A percentile compares a stretch with the other conserved stretches of the same genome.
Conservation (phyloP, 2,329 filamentous ascomycete genomes). For the Hysterium pulicare region DNA sequence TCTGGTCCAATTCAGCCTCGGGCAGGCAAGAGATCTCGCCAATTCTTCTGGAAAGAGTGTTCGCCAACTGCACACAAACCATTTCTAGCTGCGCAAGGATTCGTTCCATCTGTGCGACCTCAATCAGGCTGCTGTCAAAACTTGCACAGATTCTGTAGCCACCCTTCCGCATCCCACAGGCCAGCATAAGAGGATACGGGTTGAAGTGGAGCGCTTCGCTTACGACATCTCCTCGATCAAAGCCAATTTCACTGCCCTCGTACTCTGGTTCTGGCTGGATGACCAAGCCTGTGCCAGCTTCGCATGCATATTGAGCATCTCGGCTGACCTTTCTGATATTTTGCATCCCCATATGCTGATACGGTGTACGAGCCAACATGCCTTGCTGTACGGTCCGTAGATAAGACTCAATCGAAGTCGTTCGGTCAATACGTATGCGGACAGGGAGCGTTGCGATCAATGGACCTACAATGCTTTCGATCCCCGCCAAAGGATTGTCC, state of each 20-base stretch:
- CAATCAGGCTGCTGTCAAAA: conserved; percentile 61
- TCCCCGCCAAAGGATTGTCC: conserved; percentile 43
- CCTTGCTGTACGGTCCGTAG: no score
- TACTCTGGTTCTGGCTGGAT: conserved; percentile 30
- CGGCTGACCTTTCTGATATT: conserved; percentile 50
- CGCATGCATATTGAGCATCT: conserved; percentile 33
- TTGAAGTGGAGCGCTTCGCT: conserved; percentile 58
- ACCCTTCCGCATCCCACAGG: conserved; percentile 57
- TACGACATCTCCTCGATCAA: conserved; percentile 56
- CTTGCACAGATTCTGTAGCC: conserved; percentile 61
- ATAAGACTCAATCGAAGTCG: conserved; percentile 48
- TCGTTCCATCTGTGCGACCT: conserved; percentile 50
- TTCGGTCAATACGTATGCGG: conserved; percentile 46
- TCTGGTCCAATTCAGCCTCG: no score
- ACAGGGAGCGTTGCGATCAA: conserved; percentile 61
- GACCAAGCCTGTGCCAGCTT: conserved; percentile 35
- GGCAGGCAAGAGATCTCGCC: no score
- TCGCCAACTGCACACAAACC: no score
- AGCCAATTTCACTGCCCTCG: conserved; percentile 46
- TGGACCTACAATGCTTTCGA: conserved; percentile 57
- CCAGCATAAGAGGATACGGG: conserved; percentile 62
- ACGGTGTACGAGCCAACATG: conserved; percentile 55
- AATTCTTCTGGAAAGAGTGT: no score
- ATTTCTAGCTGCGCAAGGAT: no score
- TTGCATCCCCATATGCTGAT: conserved; percentile 59